A percentile compares a stretch with the other conserved stretches of the same genome.
Conservation (phyloP, 2,329 filamentous ascomycete species). For the Sporothrix mexicana region DNA sequence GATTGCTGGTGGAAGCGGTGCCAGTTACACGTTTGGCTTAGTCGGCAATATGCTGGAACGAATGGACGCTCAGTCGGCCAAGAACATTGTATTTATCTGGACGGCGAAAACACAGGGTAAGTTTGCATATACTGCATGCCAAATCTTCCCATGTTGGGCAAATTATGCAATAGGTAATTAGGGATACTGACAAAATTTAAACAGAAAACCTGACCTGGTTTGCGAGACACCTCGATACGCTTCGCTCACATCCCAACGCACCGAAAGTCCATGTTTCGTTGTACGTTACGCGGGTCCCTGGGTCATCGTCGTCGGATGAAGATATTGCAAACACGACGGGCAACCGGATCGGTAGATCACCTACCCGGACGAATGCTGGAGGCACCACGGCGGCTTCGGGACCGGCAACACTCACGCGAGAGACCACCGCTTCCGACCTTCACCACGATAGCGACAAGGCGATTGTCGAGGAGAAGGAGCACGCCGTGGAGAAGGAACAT, state of each 20-base stretch:
- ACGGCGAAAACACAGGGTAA: conserved; percentile 54
- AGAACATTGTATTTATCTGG: conserved; percentile 57
- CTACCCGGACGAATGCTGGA: neutral
- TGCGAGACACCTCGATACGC: conserved; percentile 47
- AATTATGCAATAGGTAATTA: neutral
- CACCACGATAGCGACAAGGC: conserved; percentile 28
- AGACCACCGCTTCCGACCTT: neutral
- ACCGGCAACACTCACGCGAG: neutral
- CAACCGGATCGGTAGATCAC: neutral
- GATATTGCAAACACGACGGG: conserved; percentile 31
- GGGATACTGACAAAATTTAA: neutral
- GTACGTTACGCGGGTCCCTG: conserved; percentile 46
- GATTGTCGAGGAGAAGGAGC: conserved; percentile 24
- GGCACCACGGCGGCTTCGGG: neutral
- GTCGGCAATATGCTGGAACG: conserved; percentile 54
- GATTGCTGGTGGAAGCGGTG: conserved; percentile 66
- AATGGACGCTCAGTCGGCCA: conserved; percentile 47
- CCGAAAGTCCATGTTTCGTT: conserved; percentile 49
- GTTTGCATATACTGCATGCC: conserved; percentile 33
- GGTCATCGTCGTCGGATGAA: conserved; percentile 32
- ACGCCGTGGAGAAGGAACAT: conserved; percentile 8
- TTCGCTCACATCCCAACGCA: conserved; percentile 49
- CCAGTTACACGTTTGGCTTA: conserved; percentile 62
- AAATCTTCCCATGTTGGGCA: too few relatives aligned
- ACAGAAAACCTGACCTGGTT: conserved; percentile 48